Base-by-base conservation (phyloP, 768 basidiomycete genomes). In the Pleurotus eryngii region DNA sequence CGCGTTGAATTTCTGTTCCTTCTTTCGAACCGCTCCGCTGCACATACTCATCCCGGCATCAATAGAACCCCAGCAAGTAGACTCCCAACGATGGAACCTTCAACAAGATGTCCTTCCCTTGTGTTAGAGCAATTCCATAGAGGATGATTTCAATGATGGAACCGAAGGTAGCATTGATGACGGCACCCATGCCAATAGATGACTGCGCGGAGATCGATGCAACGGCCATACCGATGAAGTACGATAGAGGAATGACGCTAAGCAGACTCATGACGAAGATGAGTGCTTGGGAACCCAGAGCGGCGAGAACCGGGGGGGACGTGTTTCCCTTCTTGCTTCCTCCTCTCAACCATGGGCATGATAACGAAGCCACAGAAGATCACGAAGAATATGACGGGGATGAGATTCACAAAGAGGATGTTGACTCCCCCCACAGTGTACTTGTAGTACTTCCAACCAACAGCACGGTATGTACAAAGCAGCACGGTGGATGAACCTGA, bases 201-300 rank as follows among this genome's bases (percentile, higher is more conserved):
- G 93, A 95, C 67, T 98, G 97, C 0, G 97, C 97, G n/a, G 90
- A 93, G 65, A 99, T 98, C 45, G 92, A 95, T 2, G 97, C 97
- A 59, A 99, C 97, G 6, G 97, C 97, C 97, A 98, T 98, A 15
- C 97, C 97, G 67, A 99, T 98, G 76, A 99, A 99, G 77, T 99
- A 99, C 6, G 92, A 95, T 17, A 99, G 80, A 0, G 97, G 97
- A 62, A 99, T 98, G 66, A 99, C 93, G 63, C 91, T 92, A 24
- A 90, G 82, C 46, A 99, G 77, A 62, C 89, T 82, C 64, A 95
- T 72, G 45, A 92, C 61, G 70, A 99, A 98, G 64, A 98, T 88
- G 64, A 92, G 73, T 3, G 81, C 82, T 49, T 86, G 86, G 1
- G 87, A 87, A 5, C 91, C 81, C 57, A 98, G 67, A 62, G 89